These are phyloP conservation scores for Casuarina cunninghamiana DNA, from an alignment of 306 rosid species.

Conservation along the genomic window DNA sequence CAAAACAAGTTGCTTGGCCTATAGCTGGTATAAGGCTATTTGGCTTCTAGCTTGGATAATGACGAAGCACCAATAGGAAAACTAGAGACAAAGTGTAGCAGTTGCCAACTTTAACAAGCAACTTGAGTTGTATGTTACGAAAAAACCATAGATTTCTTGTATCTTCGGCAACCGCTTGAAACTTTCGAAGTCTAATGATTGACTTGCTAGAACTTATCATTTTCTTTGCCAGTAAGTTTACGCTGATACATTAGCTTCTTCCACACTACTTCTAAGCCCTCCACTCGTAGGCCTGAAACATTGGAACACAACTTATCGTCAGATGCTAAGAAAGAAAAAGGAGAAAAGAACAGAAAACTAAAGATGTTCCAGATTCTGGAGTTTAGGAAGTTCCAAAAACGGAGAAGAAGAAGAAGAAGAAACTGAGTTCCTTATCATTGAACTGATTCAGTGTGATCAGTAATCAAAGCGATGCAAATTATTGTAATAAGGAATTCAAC, in stretches of 20 bases:
- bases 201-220: background rate
- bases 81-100: background rate
- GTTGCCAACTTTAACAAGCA: background rate
- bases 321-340: background rate
- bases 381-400: background rate
- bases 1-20: background rate
- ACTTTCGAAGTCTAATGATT: background rate
- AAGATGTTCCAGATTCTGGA: background rate
- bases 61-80: background rate
- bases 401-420: background rate
- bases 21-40: background rate
- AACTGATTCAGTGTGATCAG: background rate
- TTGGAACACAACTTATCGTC: conserved; percentile 1
- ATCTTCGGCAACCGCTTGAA: background rate
- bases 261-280: conserved; percentile 40
- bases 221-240: conserved; percentile 14
- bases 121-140: background rate
- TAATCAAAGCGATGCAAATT: background rate
- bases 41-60: background rate
- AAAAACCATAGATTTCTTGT: background rate
- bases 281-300: conserved; percentile 69
- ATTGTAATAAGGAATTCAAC: no score
- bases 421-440: background rate
- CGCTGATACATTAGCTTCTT: conserved; percentile 41
- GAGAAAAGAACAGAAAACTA: background rate